Base-by-base conservation (phyloP, 305 asterid species). In the Fraxinus floribunda region DNA sequence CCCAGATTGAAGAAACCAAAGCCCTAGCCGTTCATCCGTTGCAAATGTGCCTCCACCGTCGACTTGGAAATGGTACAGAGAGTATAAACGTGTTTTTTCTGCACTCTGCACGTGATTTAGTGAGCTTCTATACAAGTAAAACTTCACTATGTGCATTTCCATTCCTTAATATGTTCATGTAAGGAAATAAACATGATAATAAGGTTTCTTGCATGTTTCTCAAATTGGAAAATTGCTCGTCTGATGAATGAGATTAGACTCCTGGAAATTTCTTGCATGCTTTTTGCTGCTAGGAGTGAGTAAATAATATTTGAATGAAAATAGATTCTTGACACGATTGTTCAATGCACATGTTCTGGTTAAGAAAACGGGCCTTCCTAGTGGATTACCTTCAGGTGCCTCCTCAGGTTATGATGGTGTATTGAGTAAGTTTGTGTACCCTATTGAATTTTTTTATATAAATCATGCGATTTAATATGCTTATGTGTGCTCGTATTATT, bases 301-400 rank as follows among this genome's bases (percentile, higher is more conserved):
- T 35, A 30, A 78, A 80, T 83, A 39, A 60, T 83, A 32, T 52
- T 55, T 49, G 66, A 77, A 38, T 76, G 75, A 57, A 75, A 68
- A 49, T 39, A 49, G 81, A 60, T 46, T 44, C 26, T 76, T 84
- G 85, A 81, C 84, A 36, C 84, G 79, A 36, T 80, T 84, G 22
- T 49, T 46, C 34, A 79, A 52, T 13, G 66, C 68, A 80, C 88
- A 96, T 98, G 98, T 96, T 90, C 84, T 96, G 88, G 98, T 89
- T 78, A 98, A 96, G 91, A 96, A 96, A 90, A 96, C 94, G 98
- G 99, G 97, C 41, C 97, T 91, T 86, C 93, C 98, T 55, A 84
- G 66, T 71, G 96, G 90, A 77, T 22, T 90, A 68, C 85, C 81
- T 83, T 86, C 93, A 82, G 85, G 84, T 34, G 76, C 89, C 62